Conservation (phyloP, 2,329 filamentous ascomycete genomes). For the Fusarium robinianum region DNA sequence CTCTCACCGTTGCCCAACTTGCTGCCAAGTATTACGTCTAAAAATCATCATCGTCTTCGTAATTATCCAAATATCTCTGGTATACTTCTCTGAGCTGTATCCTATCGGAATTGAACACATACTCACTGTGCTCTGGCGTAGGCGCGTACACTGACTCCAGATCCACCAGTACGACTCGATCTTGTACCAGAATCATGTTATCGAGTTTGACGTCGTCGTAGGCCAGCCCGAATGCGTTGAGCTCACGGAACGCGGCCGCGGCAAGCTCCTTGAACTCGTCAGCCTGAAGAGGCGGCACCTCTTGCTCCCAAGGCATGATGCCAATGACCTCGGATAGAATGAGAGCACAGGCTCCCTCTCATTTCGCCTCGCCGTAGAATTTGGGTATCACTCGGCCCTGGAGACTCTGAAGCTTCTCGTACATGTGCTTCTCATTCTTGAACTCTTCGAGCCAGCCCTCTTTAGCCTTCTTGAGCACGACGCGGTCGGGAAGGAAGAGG, state of each 20-base stretch:
- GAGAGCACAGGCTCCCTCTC: slow-evolving; percentile 26
- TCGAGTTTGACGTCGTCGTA: slow-evolving; percentile 2
- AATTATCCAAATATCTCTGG: slow-evolving; percentile 3
- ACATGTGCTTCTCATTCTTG: slow-evolving; percentile 28
- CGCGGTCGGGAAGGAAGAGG: not conserved
- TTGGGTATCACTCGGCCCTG: slow-evolving; percentile 31
- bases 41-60: not conserved
- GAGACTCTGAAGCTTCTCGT: slow-evolving; percentile 21
- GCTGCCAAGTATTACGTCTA: no score
- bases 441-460: slow-evolving; percentile 34
- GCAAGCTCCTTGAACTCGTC: slow-evolving; percentile 2
- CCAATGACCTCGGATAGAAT: slow-evolving; percentile 33
- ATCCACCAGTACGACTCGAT: not conserved
- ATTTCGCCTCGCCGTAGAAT: slow-evolving; percentile 26
- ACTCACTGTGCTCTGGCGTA: not conserved
- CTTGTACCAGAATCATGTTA: not conserved
- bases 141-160: slow-evolving; percentile 3
- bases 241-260: not conserved
- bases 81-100: not conserved
- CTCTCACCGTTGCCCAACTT: no score
- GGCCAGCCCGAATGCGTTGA: not conserved
- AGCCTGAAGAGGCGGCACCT: not conserved
- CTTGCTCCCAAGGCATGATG: slow-evolving; percentile 3
- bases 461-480: slow-evolving; percentile 30
- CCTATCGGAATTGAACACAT: not conserved